A percentile compares a stretch with the other conserved stretches of the same genome.
Evolutionary conservation across 169 alveolate species (phyloP).

Genomic region (Babesia gibsoni): DNA sequence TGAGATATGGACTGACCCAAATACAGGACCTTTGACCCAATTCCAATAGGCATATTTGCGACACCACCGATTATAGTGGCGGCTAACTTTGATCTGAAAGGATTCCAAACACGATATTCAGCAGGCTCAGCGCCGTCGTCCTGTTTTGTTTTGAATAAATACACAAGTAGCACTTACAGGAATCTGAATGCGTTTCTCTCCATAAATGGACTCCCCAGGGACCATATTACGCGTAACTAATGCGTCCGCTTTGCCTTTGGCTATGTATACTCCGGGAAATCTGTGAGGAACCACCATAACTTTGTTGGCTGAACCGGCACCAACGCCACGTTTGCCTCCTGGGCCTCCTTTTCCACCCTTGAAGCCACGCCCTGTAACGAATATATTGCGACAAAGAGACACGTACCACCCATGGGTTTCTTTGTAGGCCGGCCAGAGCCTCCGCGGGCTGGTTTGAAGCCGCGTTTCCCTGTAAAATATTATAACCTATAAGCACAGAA

Average conservation of each 20-base stretch:
- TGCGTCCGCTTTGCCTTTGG: slow-evolving; percentile 95
- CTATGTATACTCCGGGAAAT: slow-evolving; percentile 94
- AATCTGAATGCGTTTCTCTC: slow-evolving; percentile 95
- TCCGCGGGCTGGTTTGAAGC: slow-evolving; percentile 58
- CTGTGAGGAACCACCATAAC: slow-evolving; percentile 93
- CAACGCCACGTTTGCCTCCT: slow-evolving; percentile 33
- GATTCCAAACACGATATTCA: slow-evolving; percentile 99
- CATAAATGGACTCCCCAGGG: slow-evolving; percentile 99
- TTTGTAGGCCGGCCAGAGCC: slow-evolving; percentile 19
- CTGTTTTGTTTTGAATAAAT: not conserved
- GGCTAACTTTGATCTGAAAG: slow-evolving; percentile 98
- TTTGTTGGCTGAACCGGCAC: slow-evolving; percentile 86
- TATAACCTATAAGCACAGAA: not conserved
- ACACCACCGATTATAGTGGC: slow-evolving; percentile 98
- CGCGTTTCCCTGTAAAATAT: slow-evolving; percentile 45
- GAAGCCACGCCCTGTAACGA: slow-evolving; percentile 44
- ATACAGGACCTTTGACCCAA: slow-evolving; percentile 95
- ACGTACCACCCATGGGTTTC: slow-evolving; percentile 34
- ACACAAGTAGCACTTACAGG: slow-evolving; percentile 56
- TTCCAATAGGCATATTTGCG: slow-evolving; percentile 93
- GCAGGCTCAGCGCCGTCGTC: slow-evolving; percentile 87
- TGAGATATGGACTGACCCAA: slow-evolving; percentile 69
- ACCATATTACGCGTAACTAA: slow-evolving; percentile 93
- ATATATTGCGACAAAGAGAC: not conserved
- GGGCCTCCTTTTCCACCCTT: slow-evolving; percentile 61